These are phyloP conservation scores for Saccharomyces paradoxus DNA, from an alignment of 805 yeast genomes.

Conservation along the genomic window DNA sequence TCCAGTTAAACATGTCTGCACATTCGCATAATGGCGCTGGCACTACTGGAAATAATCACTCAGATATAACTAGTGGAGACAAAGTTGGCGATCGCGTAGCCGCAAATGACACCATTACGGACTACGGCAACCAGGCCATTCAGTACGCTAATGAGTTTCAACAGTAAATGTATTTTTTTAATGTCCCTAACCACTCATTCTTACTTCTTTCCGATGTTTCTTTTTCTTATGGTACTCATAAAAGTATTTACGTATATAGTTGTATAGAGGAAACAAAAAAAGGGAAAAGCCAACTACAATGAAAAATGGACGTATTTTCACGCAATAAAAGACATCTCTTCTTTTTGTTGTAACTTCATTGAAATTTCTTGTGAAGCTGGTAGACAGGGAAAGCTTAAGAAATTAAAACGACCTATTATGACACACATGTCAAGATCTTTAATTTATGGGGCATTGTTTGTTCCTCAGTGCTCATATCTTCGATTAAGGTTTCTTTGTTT, in stretches of 20 bases:
- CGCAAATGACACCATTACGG: slow-evolving; percentile 19
- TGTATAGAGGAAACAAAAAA: neutral
- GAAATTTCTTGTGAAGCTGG: too few relatives aligned
- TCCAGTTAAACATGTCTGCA: slow-evolving; percentile 1
- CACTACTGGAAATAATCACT: neutral
- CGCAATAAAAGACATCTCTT: neutral
- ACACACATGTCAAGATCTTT: too few relatives aligned
- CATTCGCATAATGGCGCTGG: neutral
- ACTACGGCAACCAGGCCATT: slow-evolving; percentile 28
- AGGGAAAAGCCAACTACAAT: neutral
- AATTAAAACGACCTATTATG: too few relatives aligned
- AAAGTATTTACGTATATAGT: neutral
- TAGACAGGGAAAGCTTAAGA: too few relatives aligned
- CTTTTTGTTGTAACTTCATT: neutral
- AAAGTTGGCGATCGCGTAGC: slow-evolving; percentile 3
- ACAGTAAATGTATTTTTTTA: slow-evolving; percentile 5
- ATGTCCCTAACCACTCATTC: neutral
- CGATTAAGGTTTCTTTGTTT: too few relatives aligned
- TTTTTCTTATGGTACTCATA: neutral
- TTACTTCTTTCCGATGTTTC: neutral
- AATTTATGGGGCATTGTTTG: neutral
- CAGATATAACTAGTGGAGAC: slow-evolving; percentile 1
- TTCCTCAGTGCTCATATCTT: too few relatives aligned
- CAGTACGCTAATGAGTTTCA: slow-evolving; percentile 30
- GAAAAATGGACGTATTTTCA: neutral